These are phyloP conservation scores for Geosmithia putterillii DNA, from an alignment of 2,329 filamentous ascomycete genomes.

Conservation along the genomic window DNA sequence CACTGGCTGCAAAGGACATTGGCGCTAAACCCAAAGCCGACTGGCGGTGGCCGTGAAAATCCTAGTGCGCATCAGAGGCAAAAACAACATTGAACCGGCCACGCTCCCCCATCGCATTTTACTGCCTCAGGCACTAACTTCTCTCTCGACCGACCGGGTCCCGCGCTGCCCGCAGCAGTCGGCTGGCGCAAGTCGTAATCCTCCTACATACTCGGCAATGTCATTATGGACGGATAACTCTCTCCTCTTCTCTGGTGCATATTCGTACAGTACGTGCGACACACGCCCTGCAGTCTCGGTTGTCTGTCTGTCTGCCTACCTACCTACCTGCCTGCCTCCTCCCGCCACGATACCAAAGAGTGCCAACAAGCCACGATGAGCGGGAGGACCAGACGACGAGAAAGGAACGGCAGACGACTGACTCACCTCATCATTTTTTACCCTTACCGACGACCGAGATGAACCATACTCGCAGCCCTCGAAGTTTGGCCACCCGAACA, in stretches of 20 bases:
- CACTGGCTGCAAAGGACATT: constrained; percentile 8
- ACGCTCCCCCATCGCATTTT: background rate
- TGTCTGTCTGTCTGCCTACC: too few species aligned
- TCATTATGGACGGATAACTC: background rate
- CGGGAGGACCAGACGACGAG: background rate
- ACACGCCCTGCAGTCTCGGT: too few species aligned
- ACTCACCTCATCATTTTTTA: background rate
- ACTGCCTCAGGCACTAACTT: constrained; percentile 7
- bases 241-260: background rate
- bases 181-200: background rate
- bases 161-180: background rate
- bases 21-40: constrained; percentile 21
- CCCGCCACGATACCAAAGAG: background rate
- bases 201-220: background rate
- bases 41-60: constrained; percentile 20
- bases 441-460: too few species aligned
- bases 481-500: background rate
- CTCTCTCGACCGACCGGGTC: background rate
- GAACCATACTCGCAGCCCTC: too few species aligned
- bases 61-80: constrained; percentile 14
- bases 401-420: background rate
- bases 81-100: too few species aligned
- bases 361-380: background rate
- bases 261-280: background rate
- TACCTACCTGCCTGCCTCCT: background rate